Evolutionary conservation across 2,329 filamentous ascomycete genomes (phyloP), one percentile per base, ranked within the genome.

Genomic region (Madurella mycetomatis): DNA sequence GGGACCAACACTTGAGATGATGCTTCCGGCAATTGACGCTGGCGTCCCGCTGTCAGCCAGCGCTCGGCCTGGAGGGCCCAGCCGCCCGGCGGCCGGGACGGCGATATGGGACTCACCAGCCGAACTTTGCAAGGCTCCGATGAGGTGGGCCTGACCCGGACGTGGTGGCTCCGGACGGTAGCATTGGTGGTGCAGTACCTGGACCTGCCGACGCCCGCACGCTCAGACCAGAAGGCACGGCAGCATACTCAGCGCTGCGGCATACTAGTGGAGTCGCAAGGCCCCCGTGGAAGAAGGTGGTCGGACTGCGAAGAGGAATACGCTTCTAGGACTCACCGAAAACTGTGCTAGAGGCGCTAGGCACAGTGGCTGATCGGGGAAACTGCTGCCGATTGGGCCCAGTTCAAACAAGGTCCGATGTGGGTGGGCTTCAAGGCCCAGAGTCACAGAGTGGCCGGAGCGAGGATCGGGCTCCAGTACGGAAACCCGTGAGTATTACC

Each of bases 21-120:
- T 76, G 72, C 54, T 75, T 71, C 57, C 75, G 73, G 63, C 75
- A 78, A 45, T 72, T 74, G 61, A 74, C 69, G 61, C 74, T 77
- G 61, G 34, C 11, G 53, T 51, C 41, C 19, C 5, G n/a, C 41
- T 12, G 41, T 53, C 46, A 53, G 46, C 31, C 9, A 46, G 40
- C 16, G 19, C 13, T 25, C 4, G 1, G 18, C 50, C 48, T 51
- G 49, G 43, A 32, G 12, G 34, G 15, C 46, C 41, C 39, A 46
- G 40, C 25, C 17, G 30, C 30, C 40, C 44, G 45, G 53, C n/a
- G 44, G 41, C 18, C 15, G 19, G 37, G 34, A 13, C n/a, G 32
- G 25, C 18, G 17, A 16, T 3, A 25, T 25, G 25, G 25, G 7
- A 56, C 51, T 55, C 40, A 62, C 56, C 62, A 64, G 51, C 61